Percentiles rank a stretch among this genome's conserved stretches.
Conservation (phyloP, 805 yeast genomes). For the Kazachstania taianensis region DNA sequence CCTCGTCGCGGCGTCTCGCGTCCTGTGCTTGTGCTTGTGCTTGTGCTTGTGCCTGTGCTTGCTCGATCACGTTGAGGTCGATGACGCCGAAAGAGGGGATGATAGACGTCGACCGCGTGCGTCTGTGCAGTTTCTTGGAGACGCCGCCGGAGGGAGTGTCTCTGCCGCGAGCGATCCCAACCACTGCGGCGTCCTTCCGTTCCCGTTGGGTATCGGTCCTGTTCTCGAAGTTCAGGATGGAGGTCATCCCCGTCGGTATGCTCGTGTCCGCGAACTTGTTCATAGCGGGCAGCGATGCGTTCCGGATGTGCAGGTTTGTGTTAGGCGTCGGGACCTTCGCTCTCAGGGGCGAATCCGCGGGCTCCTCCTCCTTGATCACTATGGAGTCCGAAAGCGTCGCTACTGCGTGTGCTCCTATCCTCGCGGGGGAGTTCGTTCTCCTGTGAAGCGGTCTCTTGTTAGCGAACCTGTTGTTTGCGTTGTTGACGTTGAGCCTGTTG, state of each 20-base stretch:
- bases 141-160: neutral
- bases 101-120: conserved; percentile 17
- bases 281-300: conserved; percentile 16
- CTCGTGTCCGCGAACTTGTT: conserved; percentile 4
- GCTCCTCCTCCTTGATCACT: conserved; percentile 21
- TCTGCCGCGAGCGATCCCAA: neutral
- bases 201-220: neutral
- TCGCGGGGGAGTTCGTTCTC: conserved; percentile 56
- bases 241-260: conserved; percentile 1
- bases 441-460: conserved; percentile 9
- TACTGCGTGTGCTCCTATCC: conserved; percentile 64
- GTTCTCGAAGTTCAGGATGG: neutral
- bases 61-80: conserved; percentile 21
- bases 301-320: conserved; percentile 12
- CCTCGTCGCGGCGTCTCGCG: conserved; percentile 4
- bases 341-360: neutral
- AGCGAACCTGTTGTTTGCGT: conserved; percentile 6
- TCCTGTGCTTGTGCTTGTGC: neutral
- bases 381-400: conserved; percentile 34
- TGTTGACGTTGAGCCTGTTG: conserved; percentile 6
- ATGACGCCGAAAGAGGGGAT: conserved; percentile 22
- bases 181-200: neutral
- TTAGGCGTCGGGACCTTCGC: neutral
- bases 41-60: conserved; percentile 3
- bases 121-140: conserved; percentile 12